Percentiles rank a stretch among this genome's conserved stretches.
phyloP scores from a whole-genome alignment of 2,329 filamentous ascomycete genomes.

The Xylariaceae sp. region DNA sequence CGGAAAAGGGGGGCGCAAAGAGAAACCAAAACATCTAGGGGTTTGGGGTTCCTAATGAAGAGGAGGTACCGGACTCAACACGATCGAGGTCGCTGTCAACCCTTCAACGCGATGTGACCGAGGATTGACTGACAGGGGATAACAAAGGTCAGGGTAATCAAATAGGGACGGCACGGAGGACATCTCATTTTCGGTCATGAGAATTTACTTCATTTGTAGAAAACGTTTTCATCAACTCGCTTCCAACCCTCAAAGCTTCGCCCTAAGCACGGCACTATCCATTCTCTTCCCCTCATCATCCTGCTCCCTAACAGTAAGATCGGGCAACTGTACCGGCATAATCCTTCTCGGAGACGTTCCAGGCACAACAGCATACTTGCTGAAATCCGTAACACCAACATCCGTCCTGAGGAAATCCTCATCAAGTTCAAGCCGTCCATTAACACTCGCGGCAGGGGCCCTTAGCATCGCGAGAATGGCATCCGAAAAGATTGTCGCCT shows the following conservation, averaged over 20 bases:
- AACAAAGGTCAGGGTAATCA: too few species aligned
- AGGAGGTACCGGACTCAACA: too few species aligned
- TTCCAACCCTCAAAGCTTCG: slow-evolving; percentile 41
- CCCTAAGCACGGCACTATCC: slow-evolving; percentile 52
- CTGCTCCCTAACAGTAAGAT: slow-evolving; percentile 69
- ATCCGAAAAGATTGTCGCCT: slow-evolving; percentile 70
- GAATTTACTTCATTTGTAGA: too few species aligned
- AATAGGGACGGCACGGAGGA: too few species aligned
- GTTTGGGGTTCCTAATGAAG: too few species aligned
- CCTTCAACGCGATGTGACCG: too few species aligned
- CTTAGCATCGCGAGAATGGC: slow-evolving; percentile 68
- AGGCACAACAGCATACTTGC: slow-evolving; percentile 57
- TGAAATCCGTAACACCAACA: slow-evolving; percentile 53
- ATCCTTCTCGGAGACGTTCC: slow-evolving; percentile 58
- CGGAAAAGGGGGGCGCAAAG: too few species aligned
- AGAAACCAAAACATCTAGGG: too few species aligned
- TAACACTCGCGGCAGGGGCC: slow-evolving; percentile 56
- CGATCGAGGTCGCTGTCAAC: too few species aligned
- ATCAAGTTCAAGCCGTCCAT: slow-evolving; percentile 67
- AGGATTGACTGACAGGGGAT: too few species aligned
- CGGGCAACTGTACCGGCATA: slow-evolving; percentile 67
- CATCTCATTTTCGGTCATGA: too few species aligned
- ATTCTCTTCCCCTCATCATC: slow-evolving; percentile 69
- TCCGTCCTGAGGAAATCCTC: slow-evolving; percentile 72
- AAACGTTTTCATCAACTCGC: too few species aligned